Conservation (phyloP, 352 stramenopile species). For the Phytophthora aleatoria region DNA sequence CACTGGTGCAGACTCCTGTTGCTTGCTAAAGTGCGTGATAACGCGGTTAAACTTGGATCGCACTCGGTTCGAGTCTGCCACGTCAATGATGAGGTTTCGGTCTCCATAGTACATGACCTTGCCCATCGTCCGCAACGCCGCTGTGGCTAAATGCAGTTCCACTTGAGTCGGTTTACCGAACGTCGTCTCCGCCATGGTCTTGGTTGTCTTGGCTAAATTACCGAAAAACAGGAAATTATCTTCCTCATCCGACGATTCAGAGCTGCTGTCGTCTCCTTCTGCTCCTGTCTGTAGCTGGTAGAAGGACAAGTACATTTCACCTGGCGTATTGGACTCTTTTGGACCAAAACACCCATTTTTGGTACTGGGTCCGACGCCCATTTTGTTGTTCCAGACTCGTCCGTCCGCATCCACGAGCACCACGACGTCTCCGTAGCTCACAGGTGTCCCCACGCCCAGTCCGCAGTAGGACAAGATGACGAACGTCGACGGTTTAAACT, state of each 20-base stretch:
- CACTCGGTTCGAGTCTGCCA: constrained; percentile 81
- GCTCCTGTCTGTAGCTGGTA: constrained; percentile 59
- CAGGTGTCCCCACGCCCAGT: constrained; percentile 54
- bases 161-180: constrained; percentile 66
- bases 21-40: constrained; percentile 80
- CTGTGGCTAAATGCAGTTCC: constrained; percentile 53
- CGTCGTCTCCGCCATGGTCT: constrained; percentile 69
- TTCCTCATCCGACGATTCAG: constrained; percentile 60
- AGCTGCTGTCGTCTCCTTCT: constrained; percentile 46
- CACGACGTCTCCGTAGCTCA: constrained; percentile 85
- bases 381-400: constrained; percentile 89
- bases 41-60: constrained; percentile 87
- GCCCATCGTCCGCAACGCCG: constrained; percentile 60
- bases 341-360: constrained; percentile 82
- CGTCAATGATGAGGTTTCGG: constrained; percentile 76
- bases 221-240: constrained; percentile 74
- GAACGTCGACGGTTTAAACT: constrained; percentile 65
- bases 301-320: constrained; percentile 85
- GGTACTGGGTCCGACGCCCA: constrained; percentile 72
- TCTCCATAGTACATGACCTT: constrained; percentile 84
- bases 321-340: constrained; percentile 67
- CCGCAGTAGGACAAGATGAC: constrained; percentile 72
- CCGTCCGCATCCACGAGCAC: constrained; percentile 72
- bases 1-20: constrained; percentile 53
- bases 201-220: constrained; percentile 62